These are phyloP conservation scores for Astragalus membranaceus DNA, from an alignment of 306 rosid genomes.

Conservation along the genomic window DNA sequence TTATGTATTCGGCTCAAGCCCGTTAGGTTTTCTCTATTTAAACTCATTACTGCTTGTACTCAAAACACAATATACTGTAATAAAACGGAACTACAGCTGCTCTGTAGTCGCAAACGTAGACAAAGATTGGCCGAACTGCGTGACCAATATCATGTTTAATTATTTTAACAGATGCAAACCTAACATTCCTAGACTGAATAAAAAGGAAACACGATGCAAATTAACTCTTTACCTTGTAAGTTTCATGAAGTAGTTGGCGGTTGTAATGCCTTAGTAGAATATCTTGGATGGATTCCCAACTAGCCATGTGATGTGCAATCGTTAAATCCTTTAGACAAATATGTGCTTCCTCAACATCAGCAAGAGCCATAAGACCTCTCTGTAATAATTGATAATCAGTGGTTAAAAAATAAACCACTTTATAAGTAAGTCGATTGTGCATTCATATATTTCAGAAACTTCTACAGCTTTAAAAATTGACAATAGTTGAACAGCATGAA, in stretches of 20 bases:
- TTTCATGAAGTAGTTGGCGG: slow-evolving; percentile 91
- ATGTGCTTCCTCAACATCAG: slow-evolving; percentile 94
- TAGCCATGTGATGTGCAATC: slow-evolving; percentile 89
- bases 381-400: slow-evolving; percentile 30
- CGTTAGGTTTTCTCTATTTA: no score
- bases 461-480: neutral
- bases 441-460: neutral
- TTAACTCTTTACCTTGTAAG: slow-evolving; percentile 57
- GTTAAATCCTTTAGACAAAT: slow-evolving; percentile 73
- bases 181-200: neutral
- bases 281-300: slow-evolving; percentile 80
- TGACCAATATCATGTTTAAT: no score
- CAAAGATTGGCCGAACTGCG: no score
- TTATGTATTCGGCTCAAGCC: no score
- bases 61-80: no score
- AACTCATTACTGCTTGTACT: no score
- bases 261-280: slow-evolving; percentile 75
- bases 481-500: neutral
- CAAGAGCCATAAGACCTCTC: slow-evolving; percentile 95
- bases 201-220: neutral
- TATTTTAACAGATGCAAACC: neutral
- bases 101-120: no score
- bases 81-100: no score
- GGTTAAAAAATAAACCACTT: neutral
- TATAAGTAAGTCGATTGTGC: neutral